Base-by-base conservation (phyloP, 2,329 filamentous ascomycete genomes). In the Pestalotiopsis sp. region DNA sequence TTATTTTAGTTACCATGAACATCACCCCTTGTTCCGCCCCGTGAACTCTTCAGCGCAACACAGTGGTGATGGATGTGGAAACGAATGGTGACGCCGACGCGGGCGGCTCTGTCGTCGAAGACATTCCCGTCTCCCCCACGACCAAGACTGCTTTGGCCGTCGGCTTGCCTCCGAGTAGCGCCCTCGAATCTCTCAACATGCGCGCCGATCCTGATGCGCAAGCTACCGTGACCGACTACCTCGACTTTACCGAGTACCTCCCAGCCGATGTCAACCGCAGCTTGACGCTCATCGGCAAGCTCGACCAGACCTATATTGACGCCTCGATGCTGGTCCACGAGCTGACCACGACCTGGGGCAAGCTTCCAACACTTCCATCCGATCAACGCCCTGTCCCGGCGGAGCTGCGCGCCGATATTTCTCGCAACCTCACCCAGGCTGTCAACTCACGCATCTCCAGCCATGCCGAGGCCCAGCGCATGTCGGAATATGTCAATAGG, bases 171-270 rank as follows among this genome's bases (percentile, higher is more conserved):
- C 76, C 77, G 39, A 79, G 77, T 69, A 82, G 80, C 71, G 73
- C 77, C 4, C 79, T 85, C 68, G 80, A 80, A 68, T 78, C 84
- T 1, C 81, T 88, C 70, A 82, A 83, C 68, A 81, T 86, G 76
- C 86, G 87, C 72, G 84, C 85, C 66, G 90, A 92, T 71, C 90
- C 90, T 5, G 90, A 92, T 81, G 88, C 88, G 31, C 89, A 91
- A 74, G 89, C 90, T 6, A 91, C 89, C n/a, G 86, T 91, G 20
- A 91, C 88, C 69, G 90, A 92, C 78, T 92, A 91, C 76, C 86
- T 92, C 77, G 90, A 92, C 76, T 90, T 90, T 72, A 91, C 89
- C 73, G 90, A 92, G 77, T 91, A 92, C 78, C 85, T 92, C 1
- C 89, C 90, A 12, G 88, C 89, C 64, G 90, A 92, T 75, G 86